These are phyloP conservation scores for Posidonia australis DNA, from an alignment of 106 monocot genomes.

Conservation along the genomic window DNA sequence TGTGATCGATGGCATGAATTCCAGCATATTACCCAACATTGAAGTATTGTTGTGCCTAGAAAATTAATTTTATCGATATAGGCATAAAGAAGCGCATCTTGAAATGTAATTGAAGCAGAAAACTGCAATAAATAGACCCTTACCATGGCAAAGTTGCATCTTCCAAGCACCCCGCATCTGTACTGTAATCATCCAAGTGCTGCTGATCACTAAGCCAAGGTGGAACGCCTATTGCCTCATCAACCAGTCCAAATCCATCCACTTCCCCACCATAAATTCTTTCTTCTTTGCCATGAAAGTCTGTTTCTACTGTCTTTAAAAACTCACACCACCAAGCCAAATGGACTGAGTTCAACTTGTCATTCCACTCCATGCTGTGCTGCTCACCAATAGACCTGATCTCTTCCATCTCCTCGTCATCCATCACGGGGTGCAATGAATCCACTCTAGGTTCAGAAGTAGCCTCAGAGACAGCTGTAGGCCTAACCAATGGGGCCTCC, in stretches of 20 bases:
- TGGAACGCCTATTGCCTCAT: constrained; percentile 20
- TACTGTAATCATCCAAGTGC: constrained; percentile 13
- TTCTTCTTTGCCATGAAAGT: background rate
- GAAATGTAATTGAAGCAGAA: no score
- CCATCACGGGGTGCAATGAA: constrained; percentile 50
- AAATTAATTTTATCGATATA: no score
- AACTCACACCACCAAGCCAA: constrained; percentile 84
- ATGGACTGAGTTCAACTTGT: constrained; percentile 51
- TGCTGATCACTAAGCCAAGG: constrained; percentile 29
- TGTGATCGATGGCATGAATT: no score
- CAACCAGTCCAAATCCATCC: constrained; percentile 5
- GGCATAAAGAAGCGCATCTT: no score
- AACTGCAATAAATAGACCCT: no score
- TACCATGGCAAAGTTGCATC: constrained; percentile 50
- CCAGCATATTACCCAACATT: no score
- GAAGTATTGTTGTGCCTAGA: no score
- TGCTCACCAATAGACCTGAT: constrained; percentile 58
- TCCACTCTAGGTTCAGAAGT: background rate
- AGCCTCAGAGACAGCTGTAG: background rate
- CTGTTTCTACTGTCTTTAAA: constrained; percentile 33
- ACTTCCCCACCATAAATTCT: no score
- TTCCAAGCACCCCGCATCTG: constrained; percentile 14
- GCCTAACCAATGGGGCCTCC: background rate
- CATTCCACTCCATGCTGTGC: constrained; percentile 90
- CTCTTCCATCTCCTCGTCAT: constrained; percentile 68